Evolutionary conservation across 257 asterid genomes (phyloP), one percentile per base, ranked within the genome.

Genomic region (Petrea volubilis): DNA sequence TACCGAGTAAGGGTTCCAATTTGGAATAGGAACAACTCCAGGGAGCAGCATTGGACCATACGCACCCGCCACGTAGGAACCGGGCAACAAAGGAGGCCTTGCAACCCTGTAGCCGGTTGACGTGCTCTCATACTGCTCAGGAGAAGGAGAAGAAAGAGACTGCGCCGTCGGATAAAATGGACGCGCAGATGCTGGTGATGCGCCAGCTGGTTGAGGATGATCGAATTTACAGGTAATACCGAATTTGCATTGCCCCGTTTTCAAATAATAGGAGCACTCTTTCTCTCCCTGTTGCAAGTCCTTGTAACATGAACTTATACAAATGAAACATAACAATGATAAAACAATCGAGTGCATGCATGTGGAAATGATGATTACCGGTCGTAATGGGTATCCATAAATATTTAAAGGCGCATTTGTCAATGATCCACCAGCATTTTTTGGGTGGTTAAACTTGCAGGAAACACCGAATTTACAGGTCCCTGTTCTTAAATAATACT

Each of bases 251-350:
- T 83, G 97, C 96, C 97, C 97, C 95, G 87, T 85, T 86, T 85
- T 88, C 93, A 90, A 86, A 90, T 92, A 92, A 79, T 90, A 86
- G 92, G 98, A 85, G 96, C 98, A 92, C 77, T 86, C 97, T 75
- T 81, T 83, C 82, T 87, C 96, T 23, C 87, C 97, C 97, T 92
- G 90, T 75, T 20, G 65, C 29, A 75, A 82, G 62, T 13, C 36
- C 23, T 49, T 5, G 27, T 4, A 41, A 40, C 50, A 41, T 21
- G 27, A 69, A 47, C 15, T 47, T 29, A 36, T 33, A 67, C n/a
- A n/a, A n/a, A 50, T 28, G 47, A 33, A 20, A 52, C 46, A 4
- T 66, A 60, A 56, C 46, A 52, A 75, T n/a, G 43, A 0, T 43
- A 36, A 24, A 33, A 60, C 4, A 67, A 47, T 40, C 11, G 6